These are phyloP conservation scores for Huntiella moniliformis DNA, from an alignment of 2,329 filamentous ascomycete species.

Conservation along the genomic window DNA sequence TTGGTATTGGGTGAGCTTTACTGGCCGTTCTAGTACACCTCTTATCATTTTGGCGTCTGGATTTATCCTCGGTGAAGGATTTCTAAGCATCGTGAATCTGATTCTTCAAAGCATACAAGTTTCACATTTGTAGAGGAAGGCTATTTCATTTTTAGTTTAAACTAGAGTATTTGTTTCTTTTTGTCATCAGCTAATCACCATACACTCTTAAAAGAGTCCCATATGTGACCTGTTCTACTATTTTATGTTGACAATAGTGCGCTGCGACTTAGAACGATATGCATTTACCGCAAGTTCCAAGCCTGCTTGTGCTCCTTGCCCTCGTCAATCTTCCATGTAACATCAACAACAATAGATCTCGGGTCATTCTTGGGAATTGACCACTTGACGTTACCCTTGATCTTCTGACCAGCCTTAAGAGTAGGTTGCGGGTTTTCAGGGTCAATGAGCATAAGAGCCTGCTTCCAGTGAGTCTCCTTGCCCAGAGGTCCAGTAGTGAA, in stretches of 20 bases:
- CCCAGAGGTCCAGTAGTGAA: constrained; percentile 74
- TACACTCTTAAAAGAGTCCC: background rate
- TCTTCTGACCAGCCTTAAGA: constrained; percentile 33
- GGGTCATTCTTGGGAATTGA: constrained; percentile 49
- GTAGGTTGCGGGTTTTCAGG: constrained; percentile 28
- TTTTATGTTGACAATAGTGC: background rate
- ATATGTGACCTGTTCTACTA: background rate
- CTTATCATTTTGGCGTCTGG: constrained; percentile 81
- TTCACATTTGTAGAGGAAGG: constrained; percentile 21
- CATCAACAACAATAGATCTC: constrained; percentile 45
- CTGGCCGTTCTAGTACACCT: constrained; percentile 43
- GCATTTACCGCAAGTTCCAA: constrained; percentile 24
- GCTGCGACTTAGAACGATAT: background rate
- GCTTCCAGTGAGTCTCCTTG: constrained; percentile 76
- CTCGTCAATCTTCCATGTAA: constrained; percentile 38
- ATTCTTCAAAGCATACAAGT: constrained; percentile 58
- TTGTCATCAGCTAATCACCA: background rate
- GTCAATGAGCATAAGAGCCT: constrained; percentile 56
- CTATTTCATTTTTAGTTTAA: constrained; percentile 34
- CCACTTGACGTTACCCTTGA: constrained; percentile 54
- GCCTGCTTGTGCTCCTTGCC: constrained; percentile 25
- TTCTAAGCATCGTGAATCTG: constrained; percentile 81
- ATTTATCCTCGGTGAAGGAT: constrained; percentile 78
- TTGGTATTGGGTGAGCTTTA: constrained; percentile 54
- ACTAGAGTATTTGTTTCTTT: background rate